Conservation (phyloP, 1,139 yeast species). For the Saccharomyces hybrid region DNA sequence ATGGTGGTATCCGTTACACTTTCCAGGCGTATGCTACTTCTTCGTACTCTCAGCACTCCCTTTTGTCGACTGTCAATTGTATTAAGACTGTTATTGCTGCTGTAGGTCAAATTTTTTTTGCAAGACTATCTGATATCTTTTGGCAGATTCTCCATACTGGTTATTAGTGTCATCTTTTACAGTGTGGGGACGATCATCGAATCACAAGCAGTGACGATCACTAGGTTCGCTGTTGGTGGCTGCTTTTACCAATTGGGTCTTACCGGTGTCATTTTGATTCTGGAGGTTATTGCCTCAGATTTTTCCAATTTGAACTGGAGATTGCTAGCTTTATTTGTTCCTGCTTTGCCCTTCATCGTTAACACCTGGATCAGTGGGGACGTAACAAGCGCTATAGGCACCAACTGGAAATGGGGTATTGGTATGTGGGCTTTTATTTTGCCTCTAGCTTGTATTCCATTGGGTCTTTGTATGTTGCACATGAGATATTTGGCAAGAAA, state of each 20-base stretch:
- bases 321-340: conserved; percentile 49
- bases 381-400: conserved; percentile 35
- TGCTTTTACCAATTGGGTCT: conserved; percentile 62
- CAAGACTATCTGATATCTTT: conserved; percentile 60
- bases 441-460: conserved; percentile 54
- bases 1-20: conserved; percentile 43
- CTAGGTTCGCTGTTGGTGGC: conserved; percentile 62
- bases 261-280: conserved; percentile 48
- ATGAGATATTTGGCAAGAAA: conserved; percentile 47
- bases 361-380: conserved; percentile 67
- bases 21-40: conserved; percentile 48
- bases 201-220: conserved; percentile 52
- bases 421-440: conserved; percentile 71
- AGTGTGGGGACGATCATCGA: conserved; percentile 60
- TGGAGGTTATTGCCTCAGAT: conserved; percentile 55
- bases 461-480: conserved; percentile 43
- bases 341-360: conserved; percentile 61
- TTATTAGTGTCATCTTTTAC: conserved; percentile 50
- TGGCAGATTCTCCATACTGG: conserved; percentile 53
- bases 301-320: conserved; percentile 62
- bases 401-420: conserved; percentile 57
- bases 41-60: conserved; percentile 48
- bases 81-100: conserved; percentile 58
- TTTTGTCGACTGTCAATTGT: conserved; percentile 55
- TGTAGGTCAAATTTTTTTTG: conserved; percentile 62